phyloP scores from a whole-genome alignment of 2,329 filamentous ascomycete genomes.

The Colletotrichum eremochloae region DNA sequence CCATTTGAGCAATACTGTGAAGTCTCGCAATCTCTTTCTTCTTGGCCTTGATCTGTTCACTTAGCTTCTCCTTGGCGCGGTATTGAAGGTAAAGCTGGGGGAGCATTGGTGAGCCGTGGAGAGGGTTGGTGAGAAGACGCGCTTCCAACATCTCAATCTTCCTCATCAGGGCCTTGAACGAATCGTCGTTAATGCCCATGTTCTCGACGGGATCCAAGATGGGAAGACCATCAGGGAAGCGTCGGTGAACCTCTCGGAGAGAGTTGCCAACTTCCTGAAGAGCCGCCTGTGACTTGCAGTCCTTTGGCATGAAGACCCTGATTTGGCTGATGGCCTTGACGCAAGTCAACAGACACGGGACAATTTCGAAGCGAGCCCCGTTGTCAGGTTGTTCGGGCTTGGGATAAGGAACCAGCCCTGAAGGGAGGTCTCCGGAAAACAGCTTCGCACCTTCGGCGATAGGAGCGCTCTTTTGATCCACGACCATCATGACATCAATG shows the following conservation, averaged over 20 bases:
- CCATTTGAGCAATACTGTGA: conserved; percentile 90
- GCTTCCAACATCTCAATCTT: conserved; percentile 99
- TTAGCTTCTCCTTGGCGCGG: conserved; percentile 80
- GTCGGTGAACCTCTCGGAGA: conserved; percentile 82
- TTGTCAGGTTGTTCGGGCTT: conserved; percentile 65
- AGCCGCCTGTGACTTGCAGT: conserved; percentile 77
- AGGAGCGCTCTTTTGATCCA: conserved; percentile 65
- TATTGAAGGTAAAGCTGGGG: conserved; percentile 91
- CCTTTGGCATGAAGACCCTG: conserved; percentile 84
- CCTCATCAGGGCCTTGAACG: conserved; percentile 90
- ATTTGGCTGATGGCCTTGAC: conserved; percentile 88
- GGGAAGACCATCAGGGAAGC: conserved; percentile 93
- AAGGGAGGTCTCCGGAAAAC: conserved; percentile 63
- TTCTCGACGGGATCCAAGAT: conserved; percentile 94
- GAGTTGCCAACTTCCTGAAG: conserved; percentile 76
- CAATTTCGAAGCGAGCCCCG: conserved; percentile 78
- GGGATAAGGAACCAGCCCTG: conserved; percentile 75
- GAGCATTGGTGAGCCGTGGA: conserved; percentile 90
- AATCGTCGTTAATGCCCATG: conserved; percentile 93
- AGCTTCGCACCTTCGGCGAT: conserved; percentile 55
- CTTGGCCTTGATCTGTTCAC: conserved; percentile 84
- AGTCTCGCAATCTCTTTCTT: conserved; percentile 90
- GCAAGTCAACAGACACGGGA: conserved; percentile 88
- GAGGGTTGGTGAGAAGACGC: conserved; percentile 85
- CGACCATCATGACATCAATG: conserved; percentile 82